phyloP scores from a whole-genome alignment of 169 alveolate genomes.

The Plasmodium fragile region DNA sequence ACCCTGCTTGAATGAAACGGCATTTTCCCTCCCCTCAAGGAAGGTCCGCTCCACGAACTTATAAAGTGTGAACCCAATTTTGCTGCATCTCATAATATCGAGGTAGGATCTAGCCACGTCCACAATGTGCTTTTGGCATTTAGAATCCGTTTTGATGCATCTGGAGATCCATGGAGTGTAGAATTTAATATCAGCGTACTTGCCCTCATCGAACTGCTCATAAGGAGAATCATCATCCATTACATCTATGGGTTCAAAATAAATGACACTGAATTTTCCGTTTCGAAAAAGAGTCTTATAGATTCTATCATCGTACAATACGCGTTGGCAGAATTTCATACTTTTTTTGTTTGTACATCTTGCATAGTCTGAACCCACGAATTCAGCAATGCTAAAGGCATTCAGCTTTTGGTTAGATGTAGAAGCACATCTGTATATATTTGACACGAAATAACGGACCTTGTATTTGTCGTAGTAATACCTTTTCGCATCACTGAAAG shows the following conservation, averaged over 20 bases:
- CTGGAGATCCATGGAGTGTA: slow-evolving; percentile 40
- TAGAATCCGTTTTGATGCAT: slow-evolving; percentile 29
- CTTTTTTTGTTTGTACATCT: slow-evolving; percentile 33
- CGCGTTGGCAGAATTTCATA: slow-evolving; percentile 37
- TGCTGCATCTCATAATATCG: slow-evolving; percentile 22
- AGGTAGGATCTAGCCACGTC: slow-evolving; percentile 42
- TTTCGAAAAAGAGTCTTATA: slow-evolving; percentile 50
- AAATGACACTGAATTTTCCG: slow-evolving; percentile 49
- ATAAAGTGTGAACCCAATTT: slow-evolving; percentile 13
- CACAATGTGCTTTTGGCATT: slow-evolving; percentile 22
- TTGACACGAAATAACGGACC: slow-evolving; percentile 35
- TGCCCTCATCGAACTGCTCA: slow-evolving; percentile 18
- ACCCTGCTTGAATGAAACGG: not conserved
- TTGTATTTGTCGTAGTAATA: slow-evolving; percentile 46
- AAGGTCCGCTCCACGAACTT: slow-evolving; percentile 19
- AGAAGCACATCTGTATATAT: slow-evolving; percentile 53
- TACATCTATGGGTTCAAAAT: slow-evolving; percentile 13
- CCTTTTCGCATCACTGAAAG: slow-evolving; percentile 61
- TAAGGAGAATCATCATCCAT: slow-evolving; percentile 47
- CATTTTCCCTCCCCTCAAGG: not conserved
- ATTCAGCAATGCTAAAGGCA: slow-evolving; percentile 24
- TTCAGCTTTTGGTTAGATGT: not conserved
- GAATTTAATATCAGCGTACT: slow-evolving; percentile 17
- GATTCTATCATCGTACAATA: slow-evolving; percentile 30
- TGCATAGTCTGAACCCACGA: slow-evolving; percentile 49